Conservation (phyloP, 768 basidiomycete genomes). For the Collybia mongolica region DNA sequence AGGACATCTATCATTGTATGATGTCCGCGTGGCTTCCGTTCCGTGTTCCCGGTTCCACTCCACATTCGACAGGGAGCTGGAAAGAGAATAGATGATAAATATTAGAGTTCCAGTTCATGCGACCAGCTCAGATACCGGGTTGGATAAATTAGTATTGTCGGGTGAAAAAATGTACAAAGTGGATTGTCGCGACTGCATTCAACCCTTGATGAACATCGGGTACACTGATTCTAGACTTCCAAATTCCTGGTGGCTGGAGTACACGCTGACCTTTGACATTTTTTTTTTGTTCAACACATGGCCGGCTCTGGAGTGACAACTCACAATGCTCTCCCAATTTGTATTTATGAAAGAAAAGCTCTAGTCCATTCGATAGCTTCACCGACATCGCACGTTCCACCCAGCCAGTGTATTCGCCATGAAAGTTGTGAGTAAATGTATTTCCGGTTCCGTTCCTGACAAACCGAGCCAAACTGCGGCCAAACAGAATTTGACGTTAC, state of each 20-base stretch:
- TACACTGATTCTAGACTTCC: background rate
- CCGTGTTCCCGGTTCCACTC: background rate
- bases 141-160: too few relatives aligned
- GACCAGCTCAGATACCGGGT: too few relatives aligned
- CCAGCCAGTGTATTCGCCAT: background rate
- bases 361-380: too few relatives aligned
- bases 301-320: background rate
- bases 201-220: background rate
- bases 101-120: background rate
- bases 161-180: background rate
- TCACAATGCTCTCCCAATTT: background rate
- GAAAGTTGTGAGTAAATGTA: background rate
- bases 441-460: background rate
- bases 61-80: background rate
- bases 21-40: background rate
- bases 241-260: background rate
- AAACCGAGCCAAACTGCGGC: conserved; percentile 1
- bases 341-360: too few relatives aligned
- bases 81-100: background rate
- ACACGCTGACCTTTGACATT: background rate
- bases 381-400: background rate
- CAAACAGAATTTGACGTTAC: background rate
- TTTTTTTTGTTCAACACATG: background rate
- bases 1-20: background rate
- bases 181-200: background rate